Conservation (phyloP, 345 rosid species). For the Lumnitzera racemosa region DNA sequence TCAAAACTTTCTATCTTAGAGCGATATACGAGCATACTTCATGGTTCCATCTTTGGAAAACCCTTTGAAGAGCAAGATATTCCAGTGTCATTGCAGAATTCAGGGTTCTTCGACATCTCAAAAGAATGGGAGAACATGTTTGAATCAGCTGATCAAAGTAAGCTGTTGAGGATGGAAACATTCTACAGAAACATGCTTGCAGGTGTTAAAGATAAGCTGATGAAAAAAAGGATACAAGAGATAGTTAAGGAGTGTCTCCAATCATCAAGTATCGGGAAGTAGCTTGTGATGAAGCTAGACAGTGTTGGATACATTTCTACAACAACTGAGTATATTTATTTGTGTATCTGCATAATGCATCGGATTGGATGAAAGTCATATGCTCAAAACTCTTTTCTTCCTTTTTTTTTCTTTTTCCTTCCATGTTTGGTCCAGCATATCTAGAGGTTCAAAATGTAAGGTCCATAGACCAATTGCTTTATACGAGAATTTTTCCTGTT, state of each 20-base stretch:
- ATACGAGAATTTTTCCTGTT: too few relatives aligned
- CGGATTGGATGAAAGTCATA: too few relatives aligned
- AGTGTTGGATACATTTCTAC: too few relatives aligned
- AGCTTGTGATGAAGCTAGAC: neutral
- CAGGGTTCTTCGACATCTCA: slow-evolving; percentile 50
- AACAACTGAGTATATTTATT: too few relatives aligned
- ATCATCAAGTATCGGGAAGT: slow-evolving; percentile 21
- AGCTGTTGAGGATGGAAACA: slow-evolving; percentile 65
- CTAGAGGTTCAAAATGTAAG: too few relatives aligned
- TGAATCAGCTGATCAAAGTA: slow-evolving; percentile 57
- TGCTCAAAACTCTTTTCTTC: too few relatives aligned
- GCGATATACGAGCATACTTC: slow-evolving; percentile 71
- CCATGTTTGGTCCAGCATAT: too few relatives aligned
- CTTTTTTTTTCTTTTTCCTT: too few relatives aligned
- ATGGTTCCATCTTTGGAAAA: slow-evolving; percentile 69
- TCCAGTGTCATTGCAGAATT: slow-evolving; percentile 39
- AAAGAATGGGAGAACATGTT: slow-evolving; percentile 78
- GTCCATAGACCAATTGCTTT: too few relatives aligned
- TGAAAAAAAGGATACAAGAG: slow-evolving; percentile 82
- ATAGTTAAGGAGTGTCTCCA: slow-evolving; percentile 58
- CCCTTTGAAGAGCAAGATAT: slow-evolving; percentile 68
- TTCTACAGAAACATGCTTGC: slow-evolving; percentile 68
- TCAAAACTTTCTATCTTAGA: slow-evolving; percentile 60
- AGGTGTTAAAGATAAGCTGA: slow-evolving; percentile 72
- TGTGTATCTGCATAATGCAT: too few relatives aligned